Conservation (phyloP, 352 stramenopile genomes). For the Peronospora farinosa region DNA sequence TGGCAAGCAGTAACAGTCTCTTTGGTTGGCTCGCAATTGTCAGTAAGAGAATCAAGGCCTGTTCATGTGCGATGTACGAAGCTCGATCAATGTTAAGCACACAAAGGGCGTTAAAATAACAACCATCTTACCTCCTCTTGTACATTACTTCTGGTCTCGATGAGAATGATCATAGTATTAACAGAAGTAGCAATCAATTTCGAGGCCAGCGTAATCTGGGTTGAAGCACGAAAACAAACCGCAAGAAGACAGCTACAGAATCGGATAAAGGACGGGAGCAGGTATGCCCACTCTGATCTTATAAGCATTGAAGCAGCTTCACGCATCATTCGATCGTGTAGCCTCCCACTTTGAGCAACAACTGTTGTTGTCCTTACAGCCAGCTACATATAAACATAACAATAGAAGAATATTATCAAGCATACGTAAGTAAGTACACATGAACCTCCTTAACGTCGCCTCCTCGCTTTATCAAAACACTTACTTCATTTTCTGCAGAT, state of each 20-base stretch:
- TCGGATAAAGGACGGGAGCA: slow-evolving; percentile 42
- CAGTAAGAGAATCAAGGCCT: slow-evolving; percentile 65
- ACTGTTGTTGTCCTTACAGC: slow-evolving; percentile 39
- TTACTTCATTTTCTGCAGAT: slow-evolving; percentile 58
- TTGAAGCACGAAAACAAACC: slow-evolving; percentile 37
- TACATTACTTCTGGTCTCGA: slow-evolving; percentile 33
- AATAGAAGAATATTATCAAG: neutral
- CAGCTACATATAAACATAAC: slow-evolving; percentile 18
- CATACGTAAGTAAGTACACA: neutral
- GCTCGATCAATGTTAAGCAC: neutral
- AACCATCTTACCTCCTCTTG: slow-evolving; percentile 51
- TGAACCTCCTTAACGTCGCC: neutral
- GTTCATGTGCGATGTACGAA: slow-evolving; percentile 1
- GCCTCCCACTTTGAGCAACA: slow-evolving; percentile 32
- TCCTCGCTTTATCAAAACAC: neutral
- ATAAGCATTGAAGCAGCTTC: slow-evolving; percentile 29
- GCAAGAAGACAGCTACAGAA: slow-evolving; percentile 55
- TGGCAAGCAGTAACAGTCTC: slow-evolving; percentile 50
- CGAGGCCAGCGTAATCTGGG: slow-evolving; percentile 25
- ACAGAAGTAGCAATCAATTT: slow-evolving; percentile 39
- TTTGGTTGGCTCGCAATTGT: slow-evolving; percentile 62
- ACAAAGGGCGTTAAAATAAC: neutral
- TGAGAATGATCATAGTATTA: slow-evolving; percentile 31
- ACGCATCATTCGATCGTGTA: slow-evolving; percentile 32
- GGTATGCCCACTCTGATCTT: slow-evolving; percentile 35